Conservation (phyloP, 345 rosid species). For the Mangifera indica region DNA sequence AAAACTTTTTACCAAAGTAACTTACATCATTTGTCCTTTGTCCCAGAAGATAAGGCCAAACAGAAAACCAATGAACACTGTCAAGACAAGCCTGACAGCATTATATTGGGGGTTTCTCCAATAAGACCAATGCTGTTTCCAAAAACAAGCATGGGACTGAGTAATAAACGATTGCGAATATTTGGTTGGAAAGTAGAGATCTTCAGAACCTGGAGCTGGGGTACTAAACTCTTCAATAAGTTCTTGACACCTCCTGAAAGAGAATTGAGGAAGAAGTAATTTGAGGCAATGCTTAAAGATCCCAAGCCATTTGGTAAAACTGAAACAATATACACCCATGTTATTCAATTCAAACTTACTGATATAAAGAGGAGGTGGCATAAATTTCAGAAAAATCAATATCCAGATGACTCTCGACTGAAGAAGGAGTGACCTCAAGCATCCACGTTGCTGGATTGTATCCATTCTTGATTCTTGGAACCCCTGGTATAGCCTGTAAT, state of each 20-base stretch:
- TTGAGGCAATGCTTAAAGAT: neutral
- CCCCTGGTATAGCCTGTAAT: conserved; percentile 66
- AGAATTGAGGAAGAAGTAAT: neutral
- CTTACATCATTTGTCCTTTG: conserved; percentile 56
- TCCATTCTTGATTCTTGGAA: conserved; percentile 64
- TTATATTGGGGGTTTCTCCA: conserved; percentile 81
- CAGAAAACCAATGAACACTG: conserved; percentile 43
- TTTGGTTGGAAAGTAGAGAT: conserved; percentile 58
- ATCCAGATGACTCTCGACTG: conserved; percentile 64
- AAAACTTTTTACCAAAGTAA: neutral
- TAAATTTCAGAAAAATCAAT: conserved; percentile 72
- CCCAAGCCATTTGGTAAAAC: neutral
- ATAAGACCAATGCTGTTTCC: conserved; percentile 74
- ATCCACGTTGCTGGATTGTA: conserved; percentile 95
- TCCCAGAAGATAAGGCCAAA: conserved; percentile 84
- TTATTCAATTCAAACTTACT: conserved; percentile 38
- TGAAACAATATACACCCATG: neutral
- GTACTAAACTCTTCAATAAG: conserved; percentile 58
- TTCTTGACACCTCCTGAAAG: conserved; percentile 64
- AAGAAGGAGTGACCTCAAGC: conserved; percentile 69
- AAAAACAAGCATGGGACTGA: conserved; percentile 70
- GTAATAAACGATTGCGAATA: conserved; percentile 61
- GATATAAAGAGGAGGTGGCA: conserved; percentile 55
- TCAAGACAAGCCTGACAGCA: conserved; percentile 68
- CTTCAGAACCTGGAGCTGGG: conserved; percentile 57